These are phyloP conservation scores for Linnemannia exigua DNA, from an alignment of 192 early-diverging fungal genomes.

Conservation along the genomic window DNA sequence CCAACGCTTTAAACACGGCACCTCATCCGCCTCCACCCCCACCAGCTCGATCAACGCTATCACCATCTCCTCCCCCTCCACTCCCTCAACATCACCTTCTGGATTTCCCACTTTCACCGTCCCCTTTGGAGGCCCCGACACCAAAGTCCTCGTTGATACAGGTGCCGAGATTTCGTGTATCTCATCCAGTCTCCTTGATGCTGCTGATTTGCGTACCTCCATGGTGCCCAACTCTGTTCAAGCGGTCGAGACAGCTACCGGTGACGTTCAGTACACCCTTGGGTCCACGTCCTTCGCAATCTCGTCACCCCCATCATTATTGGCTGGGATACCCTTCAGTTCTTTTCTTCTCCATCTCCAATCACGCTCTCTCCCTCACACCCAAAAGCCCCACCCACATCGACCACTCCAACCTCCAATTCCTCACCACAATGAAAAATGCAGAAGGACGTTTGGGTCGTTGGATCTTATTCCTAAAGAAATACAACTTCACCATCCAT, in stretches of 20 bases:
- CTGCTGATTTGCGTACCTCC: no score
- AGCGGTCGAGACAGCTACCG: no score
- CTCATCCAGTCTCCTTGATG: no score
- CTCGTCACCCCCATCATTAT: neutral
- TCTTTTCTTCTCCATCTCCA: neutral
- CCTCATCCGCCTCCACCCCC: neutral
- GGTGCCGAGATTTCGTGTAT: no score
- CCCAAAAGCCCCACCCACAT: no score
- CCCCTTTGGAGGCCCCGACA: neutral
- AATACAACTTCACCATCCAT: constrained; percentile 22
- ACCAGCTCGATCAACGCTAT: no score
- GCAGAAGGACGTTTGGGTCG: constrained; percentile 28
- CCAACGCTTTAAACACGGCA: neutral
- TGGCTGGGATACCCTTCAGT: neutral
- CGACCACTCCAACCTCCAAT: constrained; percentile 34
- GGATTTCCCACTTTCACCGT: neutral
- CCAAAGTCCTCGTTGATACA: neutral
- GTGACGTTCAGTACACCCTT: no score
- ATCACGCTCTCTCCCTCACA: neutral
- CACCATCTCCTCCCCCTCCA: no score
- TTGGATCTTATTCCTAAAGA: constrained; percentile 35
- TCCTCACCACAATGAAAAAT: constrained; percentile 28
- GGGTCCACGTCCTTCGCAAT: no score
- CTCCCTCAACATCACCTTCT: neutral
- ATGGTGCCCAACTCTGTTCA: no score